Conservation (phyloP, 495 filamentous ascomycete genomes). For the Aspergillus hancockii region DNA sequence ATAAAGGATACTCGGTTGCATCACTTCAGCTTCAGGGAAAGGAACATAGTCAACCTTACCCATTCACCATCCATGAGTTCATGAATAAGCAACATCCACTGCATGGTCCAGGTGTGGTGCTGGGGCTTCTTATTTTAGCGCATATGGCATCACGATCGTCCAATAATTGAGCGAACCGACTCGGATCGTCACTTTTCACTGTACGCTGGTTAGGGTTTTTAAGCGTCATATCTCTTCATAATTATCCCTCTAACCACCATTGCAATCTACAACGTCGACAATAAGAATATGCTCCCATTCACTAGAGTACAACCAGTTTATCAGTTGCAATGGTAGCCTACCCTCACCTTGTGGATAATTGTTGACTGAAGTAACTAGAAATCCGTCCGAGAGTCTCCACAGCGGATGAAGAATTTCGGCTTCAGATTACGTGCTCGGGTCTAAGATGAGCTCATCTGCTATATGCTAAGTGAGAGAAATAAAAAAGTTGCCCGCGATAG, state of each 20-base stretch:
- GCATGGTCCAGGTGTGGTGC: background rate
- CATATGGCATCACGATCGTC: slow-evolving; percentile 8
- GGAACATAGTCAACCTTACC: background rate
- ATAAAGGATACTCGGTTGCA: background rate
- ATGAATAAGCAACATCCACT: background rate
- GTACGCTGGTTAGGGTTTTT: background rate
- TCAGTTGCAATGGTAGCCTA: too few relatives aligned
- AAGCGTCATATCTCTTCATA: background rate
- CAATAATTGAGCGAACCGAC: background rate
- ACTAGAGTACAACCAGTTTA: too few relatives aligned
- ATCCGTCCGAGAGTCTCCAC: background rate
- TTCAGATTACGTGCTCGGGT: slow-evolving; percentile 13
- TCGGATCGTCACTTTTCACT: background rate
- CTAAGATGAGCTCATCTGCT: slow-evolving; percentile 15
- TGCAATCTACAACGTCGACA: too few relatives aligned
- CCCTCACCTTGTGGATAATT: too few relatives aligned
- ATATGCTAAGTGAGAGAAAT: too few relatives aligned
- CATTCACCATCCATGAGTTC: background rate
- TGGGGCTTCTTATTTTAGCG: slow-evolving; percentile 11
- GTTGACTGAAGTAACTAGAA: too few relatives aligned
- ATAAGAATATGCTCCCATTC: too few relatives aligned
- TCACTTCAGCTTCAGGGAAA: background rate
- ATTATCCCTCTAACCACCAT: too few relatives aligned
- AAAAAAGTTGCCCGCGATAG: too few relatives aligned
- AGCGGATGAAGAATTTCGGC: background rate